phyloP scores from a whole-genome alignment of 305 asterid species.

The Andrographis paniculata region DNA sequence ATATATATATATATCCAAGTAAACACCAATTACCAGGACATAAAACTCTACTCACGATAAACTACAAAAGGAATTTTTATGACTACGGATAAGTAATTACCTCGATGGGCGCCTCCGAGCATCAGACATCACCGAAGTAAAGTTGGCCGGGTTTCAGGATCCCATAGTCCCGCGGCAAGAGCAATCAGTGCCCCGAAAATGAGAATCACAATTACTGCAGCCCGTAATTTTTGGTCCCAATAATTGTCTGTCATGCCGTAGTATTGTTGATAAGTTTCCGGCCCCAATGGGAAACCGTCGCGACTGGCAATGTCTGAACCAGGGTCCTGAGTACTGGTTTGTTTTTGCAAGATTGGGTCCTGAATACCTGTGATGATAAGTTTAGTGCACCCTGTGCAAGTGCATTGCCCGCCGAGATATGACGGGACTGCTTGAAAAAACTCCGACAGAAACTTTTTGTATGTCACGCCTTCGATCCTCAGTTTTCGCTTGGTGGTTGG shows the following conservation, averaged over 20 bases:
- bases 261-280: conserved; percentile 23
- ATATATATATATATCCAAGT: no score
- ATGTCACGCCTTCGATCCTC: conserved; percentile 66
- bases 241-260: conserved; percentile 22
- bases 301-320: conserved; percentile 19
- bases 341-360: conserved; percentile 17
- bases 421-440: conserved; percentile 52
- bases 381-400: conserved; percentile 49
- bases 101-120: neutral
- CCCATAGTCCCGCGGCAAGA: conserved; percentile 46
- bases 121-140: conserved; percentile 8
- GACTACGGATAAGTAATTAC: no score
- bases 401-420: conserved; percentile 84
- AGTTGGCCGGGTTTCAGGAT: conserved; percentile 45
- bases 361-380: conserved; percentile 18
- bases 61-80: neutral
- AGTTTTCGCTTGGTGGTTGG: conserved; percentile 76
- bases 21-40: no score
- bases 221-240: conserved; percentile 35
- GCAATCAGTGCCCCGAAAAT: conserved; percentile 58
- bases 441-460: conserved; percentile 43
- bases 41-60: no score
- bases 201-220: conserved; percentile 58
- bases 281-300: conserved; percentile 26
- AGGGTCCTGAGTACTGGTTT: conserved; percentile 15